A percentile compares a stretch with the other conserved stretches of the same genome.
Evolutionary conservation across 768 basidiomycete genomes (phyloP).

Genomic region (Boletellus sp.): DNA sequence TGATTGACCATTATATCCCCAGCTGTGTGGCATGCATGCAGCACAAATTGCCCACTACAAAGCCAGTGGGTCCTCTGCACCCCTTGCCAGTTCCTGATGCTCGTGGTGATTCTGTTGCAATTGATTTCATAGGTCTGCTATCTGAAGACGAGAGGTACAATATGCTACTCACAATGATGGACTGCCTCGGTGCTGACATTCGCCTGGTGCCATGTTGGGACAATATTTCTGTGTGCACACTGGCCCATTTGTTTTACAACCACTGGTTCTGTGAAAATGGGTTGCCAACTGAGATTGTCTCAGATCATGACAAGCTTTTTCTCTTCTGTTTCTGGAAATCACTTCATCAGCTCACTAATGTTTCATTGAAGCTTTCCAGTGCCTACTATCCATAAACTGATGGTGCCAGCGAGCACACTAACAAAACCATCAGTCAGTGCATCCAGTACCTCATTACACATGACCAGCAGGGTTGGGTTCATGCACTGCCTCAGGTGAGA

Average conservation of each 20-base stretch:
- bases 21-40: slow-evolving; percentile 29
- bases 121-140: slow-evolving; percentile 38
- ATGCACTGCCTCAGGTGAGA: not conserved
- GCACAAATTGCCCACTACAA: slow-evolving; percentile 31
- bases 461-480: not conserved
- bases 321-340: not conserved
- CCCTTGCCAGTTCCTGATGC: slow-evolving; percentile 7
- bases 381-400: not conserved
- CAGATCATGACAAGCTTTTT: not conserved
- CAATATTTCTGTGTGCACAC: not conserved
- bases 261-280: not conserved
- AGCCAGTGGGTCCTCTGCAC: slow-evolving; percentile 22
- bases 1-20: slow-evolving; percentile 3
- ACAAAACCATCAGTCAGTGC: not conserved
- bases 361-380: not conserved
- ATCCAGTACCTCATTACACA: not conserved
- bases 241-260: not conserved
- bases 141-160: slow-evolving; percentile 30
- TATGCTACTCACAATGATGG: slow-evolving; percentile 24
- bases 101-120: slow-evolving; percentile 18
- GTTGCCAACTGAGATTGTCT: not conserved
- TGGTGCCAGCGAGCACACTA: not conserved
- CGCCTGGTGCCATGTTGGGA: slow-evolving; percentile 5
- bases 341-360: not conserved
- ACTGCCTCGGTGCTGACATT: not conserved